These are phyloP conservation scores for Amanita bisporigera DNA, from an alignment of 1,284 basidiomycete genomes.

Conservation along the genomic window DNA sequence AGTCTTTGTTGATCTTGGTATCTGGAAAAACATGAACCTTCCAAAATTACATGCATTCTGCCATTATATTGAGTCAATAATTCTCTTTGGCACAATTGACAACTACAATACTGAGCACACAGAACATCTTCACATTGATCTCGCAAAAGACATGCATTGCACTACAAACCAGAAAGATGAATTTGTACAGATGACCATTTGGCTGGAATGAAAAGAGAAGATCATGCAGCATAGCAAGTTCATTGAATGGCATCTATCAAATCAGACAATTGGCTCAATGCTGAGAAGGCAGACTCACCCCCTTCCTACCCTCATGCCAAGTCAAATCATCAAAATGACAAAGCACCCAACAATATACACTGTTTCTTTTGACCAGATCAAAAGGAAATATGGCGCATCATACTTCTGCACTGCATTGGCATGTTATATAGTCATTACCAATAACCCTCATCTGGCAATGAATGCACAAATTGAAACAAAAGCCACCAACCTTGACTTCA, in stretches of 20 bases:
- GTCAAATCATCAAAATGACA: slow-evolving; percentile 23
- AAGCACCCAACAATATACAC: slow-evolving; percentile 22
- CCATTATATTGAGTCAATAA: neutral
- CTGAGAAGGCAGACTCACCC: neutral
- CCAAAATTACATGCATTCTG: slow-evolving; percentile 3
- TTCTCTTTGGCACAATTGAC: slow-evolving; percentile 18
- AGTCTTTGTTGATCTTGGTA: neutral
- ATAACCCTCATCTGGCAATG: slow-evolving; percentile 9
- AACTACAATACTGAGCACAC: slow-evolving; percentile 9
- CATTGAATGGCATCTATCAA: slow-evolving; percentile 14
- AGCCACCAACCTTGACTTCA: neutral
- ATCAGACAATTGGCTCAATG: neutral
- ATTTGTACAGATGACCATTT: slow-evolving; percentile 44
- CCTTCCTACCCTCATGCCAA: slow-evolving; percentile 13
- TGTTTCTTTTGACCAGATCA: slow-evolving; percentile 19
- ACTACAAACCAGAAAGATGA: slow-evolving; percentile 18
- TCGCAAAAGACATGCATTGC: neutral
- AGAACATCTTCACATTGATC: slow-evolving; percentile 6
- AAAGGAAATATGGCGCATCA: slow-evolving; percentile 29
- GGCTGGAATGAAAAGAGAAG: slow-evolving; percentile 40
- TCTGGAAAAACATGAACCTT: neutral
- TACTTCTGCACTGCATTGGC: slow-evolving; percentile 35
- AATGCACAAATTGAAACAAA: neutral
- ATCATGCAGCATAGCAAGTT: slow-evolving; percentile 25
- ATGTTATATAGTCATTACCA: slow-evolving; percentile 24